These are phyloP conservation scores for Petunia axillaris DNA, from an alignment of 257 asterid genomes.

Conservation along the genomic window DNA sequence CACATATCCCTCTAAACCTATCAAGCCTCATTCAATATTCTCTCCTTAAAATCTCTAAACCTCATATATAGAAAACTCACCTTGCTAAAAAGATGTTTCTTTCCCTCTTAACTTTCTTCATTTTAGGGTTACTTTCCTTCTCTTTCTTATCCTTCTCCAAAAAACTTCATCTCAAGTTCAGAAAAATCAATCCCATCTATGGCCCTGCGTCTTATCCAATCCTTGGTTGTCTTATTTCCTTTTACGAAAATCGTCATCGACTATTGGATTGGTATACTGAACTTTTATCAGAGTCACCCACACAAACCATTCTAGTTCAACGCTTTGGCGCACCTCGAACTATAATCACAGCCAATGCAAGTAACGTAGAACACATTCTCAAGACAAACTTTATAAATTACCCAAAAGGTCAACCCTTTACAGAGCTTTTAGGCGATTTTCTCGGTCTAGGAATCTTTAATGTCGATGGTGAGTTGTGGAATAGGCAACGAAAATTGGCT, in stretches of 20 bases:
- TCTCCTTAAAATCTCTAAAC: not conserved
- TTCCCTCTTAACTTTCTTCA: conserved; percentile 29
- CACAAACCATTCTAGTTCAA: conserved; percentile 32
- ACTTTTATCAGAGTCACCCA: conserved; percentile 42
- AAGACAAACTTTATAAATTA: conserved; percentile 58
- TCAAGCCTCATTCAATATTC: not conserved
- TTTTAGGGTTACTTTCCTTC: conserved; percentile 35
- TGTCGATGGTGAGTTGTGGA: conserved; percentile 71
- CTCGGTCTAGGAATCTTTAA: conserved; percentile 74
- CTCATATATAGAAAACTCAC: not conserved
- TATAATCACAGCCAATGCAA: conserved; percentile 60
- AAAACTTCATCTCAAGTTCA: conserved; percentile 17
- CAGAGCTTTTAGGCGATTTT: conserved; percentile 67
- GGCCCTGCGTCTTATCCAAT: conserved; percentile 28
- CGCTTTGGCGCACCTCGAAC: conserved; percentile 45
- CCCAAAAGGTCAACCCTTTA: conserved; percentile 69
- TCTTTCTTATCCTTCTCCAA: conserved; percentile 21
- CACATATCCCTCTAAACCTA: not conserved
- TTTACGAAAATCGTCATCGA: conserved; percentile 65
- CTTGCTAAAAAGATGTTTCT: conserved; percentile 1
- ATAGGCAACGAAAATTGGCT: conserved; percentile 54
- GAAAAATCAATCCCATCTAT: conserved; percentile 13
- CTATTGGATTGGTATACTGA: conserved; percentile 67
- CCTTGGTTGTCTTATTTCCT: conserved; percentile 51
- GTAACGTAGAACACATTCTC: conserved; percentile 72